phyloP scores from a whole-genome alignment of 163 green algal species.

The Picocystis sp. region DNA sequence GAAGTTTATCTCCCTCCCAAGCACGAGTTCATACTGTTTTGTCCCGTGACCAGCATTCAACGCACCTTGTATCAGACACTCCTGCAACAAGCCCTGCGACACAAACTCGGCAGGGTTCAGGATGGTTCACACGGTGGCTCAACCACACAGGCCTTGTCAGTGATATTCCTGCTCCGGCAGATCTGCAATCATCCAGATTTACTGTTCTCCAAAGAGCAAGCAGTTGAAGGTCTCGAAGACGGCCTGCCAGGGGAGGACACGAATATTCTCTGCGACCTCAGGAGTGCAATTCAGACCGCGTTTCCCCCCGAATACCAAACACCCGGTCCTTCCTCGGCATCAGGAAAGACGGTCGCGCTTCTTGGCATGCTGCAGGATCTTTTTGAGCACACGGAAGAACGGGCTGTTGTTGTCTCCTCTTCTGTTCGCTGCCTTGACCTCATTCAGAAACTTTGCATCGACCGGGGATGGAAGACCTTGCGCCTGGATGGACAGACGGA shows the following conservation, averaged over 20 bases:
- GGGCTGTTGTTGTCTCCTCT: background rate
- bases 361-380: conserved; percentile 41
- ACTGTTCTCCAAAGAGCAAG: conserved; percentile 2
- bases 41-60: no score
- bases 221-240: background rate
- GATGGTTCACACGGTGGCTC: background rate
- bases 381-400: conserved; percentile 5
- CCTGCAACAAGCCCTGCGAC: background rate
- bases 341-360: conserved; percentile 33
- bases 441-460: conserved; percentile 12
- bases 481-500: conserved; percentile 64
- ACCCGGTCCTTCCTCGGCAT: background rate
- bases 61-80: background rate
- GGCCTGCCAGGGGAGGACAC: background rate
- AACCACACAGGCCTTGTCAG: conserved; percentile 11
- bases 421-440: conserved; percentile 1
- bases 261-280: conserved; percentile 1
- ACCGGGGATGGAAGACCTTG: conserved; percentile 22
- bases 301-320: background rate
- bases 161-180: conserved; percentile 42
- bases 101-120: background rate
- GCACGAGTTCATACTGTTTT: no score
- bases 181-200: conserved; percentile 40
- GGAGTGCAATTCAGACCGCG: background rate
- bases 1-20: background rate